A percentile compares a stretch with the other conserved stretches of the same genome.
Conservation (phyloP, 805 yeast species). For the Yamadazyma philogaea region DNA sequence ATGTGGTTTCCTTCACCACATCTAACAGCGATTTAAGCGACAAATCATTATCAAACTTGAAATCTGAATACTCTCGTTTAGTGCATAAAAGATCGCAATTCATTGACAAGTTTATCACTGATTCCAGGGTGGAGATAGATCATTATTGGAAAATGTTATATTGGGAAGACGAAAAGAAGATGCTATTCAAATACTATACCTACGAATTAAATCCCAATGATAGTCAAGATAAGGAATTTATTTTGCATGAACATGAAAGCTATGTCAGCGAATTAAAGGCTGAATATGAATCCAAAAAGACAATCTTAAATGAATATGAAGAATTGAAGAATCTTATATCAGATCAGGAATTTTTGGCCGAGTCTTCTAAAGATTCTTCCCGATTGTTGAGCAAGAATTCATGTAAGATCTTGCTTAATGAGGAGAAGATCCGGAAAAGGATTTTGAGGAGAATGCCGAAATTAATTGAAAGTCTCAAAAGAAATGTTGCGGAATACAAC, state of each 20-base stretch:
- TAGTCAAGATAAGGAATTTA: constrained; percentile 51
- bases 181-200: constrained; percentile 41
- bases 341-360: constrained; percentile 62
- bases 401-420: constrained; percentile 73
- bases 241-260: constrained; percentile 60
- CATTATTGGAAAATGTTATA: constrained; percentile 61
- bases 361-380: constrained; percentile 75
- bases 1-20: constrained; percentile 42
- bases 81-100: constrained; percentile 57
- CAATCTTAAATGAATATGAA: constrained; percentile 54
- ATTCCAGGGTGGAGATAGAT: constrained; percentile 56
- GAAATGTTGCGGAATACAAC: constrained; percentile 49
- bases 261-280: constrained; percentile 54
- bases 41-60: constrained; percentile 47
- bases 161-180: constrained; percentile 52
- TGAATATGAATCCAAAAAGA: constrained; percentile 49
- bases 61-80: constrained; percentile 55
- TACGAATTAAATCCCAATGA: constrained; percentile 32
- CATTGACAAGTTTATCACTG: constrained; percentile 65
- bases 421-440: constrained; percentile 71
- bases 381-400: constrained; percentile 72
- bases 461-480: constrained; percentile 50
- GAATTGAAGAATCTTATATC: constrained; percentile 52
- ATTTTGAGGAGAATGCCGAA: constrained; percentile 68
- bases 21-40: constrained; percentile 48